phyloP scores from a whole-genome alignment of 306 rosid genomes.

The Phaseolus lunatus region DNA sequence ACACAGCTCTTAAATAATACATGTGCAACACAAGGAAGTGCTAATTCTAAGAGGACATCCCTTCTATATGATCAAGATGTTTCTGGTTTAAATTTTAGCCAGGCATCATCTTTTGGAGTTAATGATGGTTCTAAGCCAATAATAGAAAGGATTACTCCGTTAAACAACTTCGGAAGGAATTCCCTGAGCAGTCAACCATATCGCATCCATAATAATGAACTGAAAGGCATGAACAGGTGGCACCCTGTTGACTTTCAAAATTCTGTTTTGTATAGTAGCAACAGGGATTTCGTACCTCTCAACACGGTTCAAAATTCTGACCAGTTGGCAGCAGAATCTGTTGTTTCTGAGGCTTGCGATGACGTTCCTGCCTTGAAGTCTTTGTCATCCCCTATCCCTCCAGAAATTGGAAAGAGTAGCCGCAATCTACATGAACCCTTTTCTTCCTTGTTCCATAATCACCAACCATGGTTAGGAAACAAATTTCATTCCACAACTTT shows the following conservation, averaged over 20 bases:
- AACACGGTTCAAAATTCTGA: slow-evolving; percentile 40
- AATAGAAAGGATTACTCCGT: slow-evolving; percentile 38
- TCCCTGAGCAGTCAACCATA: slow-evolving; percentile 46
- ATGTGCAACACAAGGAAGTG: slow-evolving; percentile 44
- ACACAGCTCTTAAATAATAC: slow-evolving; percentile 33
- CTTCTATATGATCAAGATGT: slow-evolving; percentile 43
- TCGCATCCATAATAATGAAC: slow-evolving; percentile 30
- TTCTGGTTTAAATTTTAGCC: slow-evolving; percentile 35
- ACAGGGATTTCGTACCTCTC: slow-evolving; percentile 38
- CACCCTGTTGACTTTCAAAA: slow-evolving; percentile 39
- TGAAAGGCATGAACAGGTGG: slow-evolving; percentile 35
- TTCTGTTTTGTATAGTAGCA: slow-evolving; percentile 28
- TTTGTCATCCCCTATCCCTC: slow-evolving; percentile 37
- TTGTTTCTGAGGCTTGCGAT: slow-evolving; percentile 25
- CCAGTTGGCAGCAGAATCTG: slow-evolving; percentile 39
- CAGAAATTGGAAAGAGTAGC: slow-evolving; percentile 43
- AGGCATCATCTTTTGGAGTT: slow-evolving; percentile 18
- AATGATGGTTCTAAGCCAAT: slow-evolving; percentile 37
- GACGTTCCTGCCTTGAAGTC: slow-evolving; percentile 34
- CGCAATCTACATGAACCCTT: slow-evolving; percentile 38
- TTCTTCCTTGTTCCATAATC: slow-evolving; percentile 32
- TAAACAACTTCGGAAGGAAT: slow-evolving; percentile 38
- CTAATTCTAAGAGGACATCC: slow-evolving; percentile 17
- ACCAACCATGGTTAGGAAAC: slow-evolving; percentile 43
- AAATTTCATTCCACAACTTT: slow-evolving; percentile 35